These are phyloP conservation scores for Colletotrichum shisoi DNA, from an alignment of 2,329 filamentous ascomycete species.

Conservation along the genomic window DNA sequence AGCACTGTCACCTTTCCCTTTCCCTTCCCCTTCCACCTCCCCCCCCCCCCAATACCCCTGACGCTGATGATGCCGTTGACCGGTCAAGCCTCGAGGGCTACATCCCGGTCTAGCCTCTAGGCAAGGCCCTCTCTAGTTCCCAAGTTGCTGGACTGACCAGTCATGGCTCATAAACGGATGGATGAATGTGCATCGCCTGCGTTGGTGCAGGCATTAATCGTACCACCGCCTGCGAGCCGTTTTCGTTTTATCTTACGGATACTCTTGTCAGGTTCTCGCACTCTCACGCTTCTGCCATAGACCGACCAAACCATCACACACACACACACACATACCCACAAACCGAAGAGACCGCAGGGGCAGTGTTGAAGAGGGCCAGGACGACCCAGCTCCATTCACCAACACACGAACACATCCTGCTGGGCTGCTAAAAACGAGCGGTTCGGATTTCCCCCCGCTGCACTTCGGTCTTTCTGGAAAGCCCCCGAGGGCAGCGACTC, in stretches of 20 bases:
- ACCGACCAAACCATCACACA: not conserved
- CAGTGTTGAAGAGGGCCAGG: not conserved
- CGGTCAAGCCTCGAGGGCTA: constrained; percentile 19
- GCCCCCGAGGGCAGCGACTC: not conserved
- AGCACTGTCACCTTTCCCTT: not conserved
- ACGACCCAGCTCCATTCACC: not conserved
- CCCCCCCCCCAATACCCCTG: constrained; percentile 28
- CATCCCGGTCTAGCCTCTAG: constrained; percentile 27
- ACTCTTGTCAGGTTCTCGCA: constrained; percentile 5
- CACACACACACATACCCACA: not conserved
- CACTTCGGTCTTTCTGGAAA: not conserved
- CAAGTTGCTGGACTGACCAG: constrained; percentile 37
- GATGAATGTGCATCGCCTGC: constrained; percentile 33
- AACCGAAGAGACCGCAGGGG: not conserved
- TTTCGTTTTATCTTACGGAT: constrained; percentile 2
- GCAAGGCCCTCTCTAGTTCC: constrained; percentile 36
- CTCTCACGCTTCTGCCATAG: not conserved
- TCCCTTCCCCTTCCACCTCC: not conserved
- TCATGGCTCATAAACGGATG: constrained; percentile 15
- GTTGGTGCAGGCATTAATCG: constrained; percentile 37
- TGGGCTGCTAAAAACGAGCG: not conserved
- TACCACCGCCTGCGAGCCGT: constrained; percentile 26
- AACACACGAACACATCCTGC: not conserved
- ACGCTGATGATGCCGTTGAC: constrained; percentile 25
- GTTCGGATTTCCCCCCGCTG: not conserved